Evolutionary conservation across 1,139 yeast species (phyloP).

Genomic region (Eremothecium cymbalariae): DNA sequence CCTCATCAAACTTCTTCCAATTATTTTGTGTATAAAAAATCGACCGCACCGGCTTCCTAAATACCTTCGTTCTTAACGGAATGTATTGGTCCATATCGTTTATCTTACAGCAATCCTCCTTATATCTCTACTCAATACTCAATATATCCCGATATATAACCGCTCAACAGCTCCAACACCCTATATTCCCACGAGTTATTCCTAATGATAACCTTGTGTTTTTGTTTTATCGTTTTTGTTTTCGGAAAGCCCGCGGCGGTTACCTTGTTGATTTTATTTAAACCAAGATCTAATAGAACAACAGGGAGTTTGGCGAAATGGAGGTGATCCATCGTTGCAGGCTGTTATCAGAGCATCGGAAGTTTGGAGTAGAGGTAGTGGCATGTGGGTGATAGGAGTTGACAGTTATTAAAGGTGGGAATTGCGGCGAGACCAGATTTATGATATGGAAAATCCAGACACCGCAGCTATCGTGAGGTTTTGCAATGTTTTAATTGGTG

Average conservation of each 20-base stretch:
- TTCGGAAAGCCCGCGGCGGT: slow-evolving; percentile 1
- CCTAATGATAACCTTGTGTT: neutral
- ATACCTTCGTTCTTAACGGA: slow-evolving; percentile 5
- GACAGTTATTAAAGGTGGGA: too few species aligned
- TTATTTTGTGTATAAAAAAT: slow-evolving; percentile 5
- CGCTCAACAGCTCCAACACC: slow-evolving; percentile 1
- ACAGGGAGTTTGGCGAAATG: too few species aligned
- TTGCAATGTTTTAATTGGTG: too few species aligned
- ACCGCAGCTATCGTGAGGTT: too few species aligned
- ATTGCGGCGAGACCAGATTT: too few species aligned
- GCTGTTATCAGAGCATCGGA: too few species aligned
- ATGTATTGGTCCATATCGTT: slow-evolving; percentile 4
- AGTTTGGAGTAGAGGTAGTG: too few species aligned
- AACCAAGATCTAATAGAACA: too few species aligned
- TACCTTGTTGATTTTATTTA: too few species aligned
- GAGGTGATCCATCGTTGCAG: too few species aligned
- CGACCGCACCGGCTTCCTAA: slow-evolving; percentile 3
- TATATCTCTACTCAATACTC: neutral
- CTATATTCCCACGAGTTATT: slow-evolving; percentile 1
- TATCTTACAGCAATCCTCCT: neutral
- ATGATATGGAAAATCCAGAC: too few species aligned
- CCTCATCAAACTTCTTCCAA: slow-evolving; percentile 4
- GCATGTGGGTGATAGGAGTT: too few species aligned
- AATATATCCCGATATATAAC: neutral
- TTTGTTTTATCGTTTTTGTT: slow-evolving; percentile 3